These are phyloP conservation scores for Dothistroma septosporum DNA, from an alignment of 2,329 filamentous ascomycete genomes.

Conservation along the genomic window DNA sequence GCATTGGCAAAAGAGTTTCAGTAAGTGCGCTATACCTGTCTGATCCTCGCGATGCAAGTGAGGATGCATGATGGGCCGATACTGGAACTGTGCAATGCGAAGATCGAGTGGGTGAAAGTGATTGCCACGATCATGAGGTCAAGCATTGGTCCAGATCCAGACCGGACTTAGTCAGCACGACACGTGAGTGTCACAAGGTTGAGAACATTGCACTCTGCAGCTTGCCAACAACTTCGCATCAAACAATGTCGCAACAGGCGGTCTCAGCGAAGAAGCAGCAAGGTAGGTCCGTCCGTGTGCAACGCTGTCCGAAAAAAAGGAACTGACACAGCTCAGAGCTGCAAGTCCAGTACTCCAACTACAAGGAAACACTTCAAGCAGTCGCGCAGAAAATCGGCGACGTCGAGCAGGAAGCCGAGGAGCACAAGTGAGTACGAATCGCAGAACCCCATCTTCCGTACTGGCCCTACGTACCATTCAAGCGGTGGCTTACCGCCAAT, in stretches of 20 bases:
- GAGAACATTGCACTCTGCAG: not conserved
- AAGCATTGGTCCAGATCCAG: not conserved
- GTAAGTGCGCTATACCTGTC: conserved; percentile 53
- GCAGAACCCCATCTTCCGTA: conserved; percentile 6
- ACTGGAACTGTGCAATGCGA: not conserved
- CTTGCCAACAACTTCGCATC: not conserved
- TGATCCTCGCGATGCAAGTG: conserved; percentile 94
- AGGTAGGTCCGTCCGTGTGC: conserved; percentile 47
- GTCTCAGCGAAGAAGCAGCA: conserved; percentile 67
- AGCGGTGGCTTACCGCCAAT: conserved; percentile 30
- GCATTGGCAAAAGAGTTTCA: conserved; percentile 4
- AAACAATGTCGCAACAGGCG: conserved; percentile 47
- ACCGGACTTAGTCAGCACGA: not conserved
- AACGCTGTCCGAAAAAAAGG: not conserved
- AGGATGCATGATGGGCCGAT: conserved; percentile 72
- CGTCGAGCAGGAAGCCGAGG: conserved; percentile 93
- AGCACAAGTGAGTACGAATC: conserved; percentile 72
- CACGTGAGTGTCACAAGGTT: not conserved
- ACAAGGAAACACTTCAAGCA: conserved; percentile 74
- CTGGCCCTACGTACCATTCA: conserved; percentile 10
- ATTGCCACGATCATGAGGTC: not conserved
- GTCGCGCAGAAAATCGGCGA: conserved; percentile 95
- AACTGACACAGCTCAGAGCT: conserved; percentile 56
- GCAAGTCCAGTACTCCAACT: conserved; percentile 74
- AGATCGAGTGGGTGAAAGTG: conserved; percentile 8